Conservation (phyloP, 345 rosid species). For the Syzygium aromaticum region DNA sequence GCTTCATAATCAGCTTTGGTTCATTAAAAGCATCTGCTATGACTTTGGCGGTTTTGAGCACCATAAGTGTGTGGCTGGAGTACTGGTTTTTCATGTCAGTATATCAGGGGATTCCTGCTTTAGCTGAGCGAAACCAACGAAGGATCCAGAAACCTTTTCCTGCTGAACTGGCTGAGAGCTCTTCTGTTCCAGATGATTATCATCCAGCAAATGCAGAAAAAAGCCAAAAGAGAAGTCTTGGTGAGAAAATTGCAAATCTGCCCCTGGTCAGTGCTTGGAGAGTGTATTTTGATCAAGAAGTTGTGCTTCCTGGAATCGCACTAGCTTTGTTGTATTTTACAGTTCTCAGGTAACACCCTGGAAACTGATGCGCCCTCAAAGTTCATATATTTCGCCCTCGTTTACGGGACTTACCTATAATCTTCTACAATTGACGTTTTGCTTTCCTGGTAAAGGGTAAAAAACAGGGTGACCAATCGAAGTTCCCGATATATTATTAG, state of each 20-base stretch:
- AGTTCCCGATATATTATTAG: neutral
- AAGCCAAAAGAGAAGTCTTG: slow-evolving; percentile 12
- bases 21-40: slow-evolving; percentile 69
- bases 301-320: slow-evolving; percentile 63
- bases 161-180: slow-evolving; percentile 1
- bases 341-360: slow-evolving; percentile 52
- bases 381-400: neutral
- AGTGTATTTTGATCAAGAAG: slow-evolving; percentile 52
- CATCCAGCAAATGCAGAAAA: neutral
- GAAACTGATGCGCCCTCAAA: neutral
- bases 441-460: neutral
- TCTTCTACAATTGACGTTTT: neutral
- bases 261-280: slow-evolving; percentile 58
- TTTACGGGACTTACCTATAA: neutral
- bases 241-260: slow-evolving; percentile 25
- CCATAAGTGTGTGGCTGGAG: slow-evolving; percentile 56
- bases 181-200: neutral
- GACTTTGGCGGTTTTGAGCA: slow-evolving; percentile 49
- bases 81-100: slow-evolving; percentile 71
- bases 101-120: slow-evolving; percentile 52
- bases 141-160: slow-evolving; percentile 21
- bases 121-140: slow-evolving; percentile 34
- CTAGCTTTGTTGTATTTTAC: slow-evolving; percentile 73
- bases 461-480: neutral
- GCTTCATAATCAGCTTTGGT: slow-evolving; percentile 74